Percentiles rank a stretch among this genome's conserved stretches.
phyloP scores from a whole-genome alignment of 257 asterid species.

The Salvia miltiorrhiza region DNA sequence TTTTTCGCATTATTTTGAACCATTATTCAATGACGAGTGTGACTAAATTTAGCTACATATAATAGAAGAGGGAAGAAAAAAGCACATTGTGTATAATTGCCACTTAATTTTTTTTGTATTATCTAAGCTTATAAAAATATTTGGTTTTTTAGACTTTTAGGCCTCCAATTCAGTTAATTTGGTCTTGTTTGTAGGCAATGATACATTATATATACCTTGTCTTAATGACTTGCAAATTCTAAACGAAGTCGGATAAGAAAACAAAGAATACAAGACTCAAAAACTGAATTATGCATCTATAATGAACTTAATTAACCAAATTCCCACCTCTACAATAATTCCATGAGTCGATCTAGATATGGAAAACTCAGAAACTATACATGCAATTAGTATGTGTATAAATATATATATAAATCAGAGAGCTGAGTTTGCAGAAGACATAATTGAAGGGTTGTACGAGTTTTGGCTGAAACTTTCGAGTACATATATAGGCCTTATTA shows the following conservation, averaged over 20 bases:
- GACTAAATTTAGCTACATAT: not conserved
- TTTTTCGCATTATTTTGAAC: not conserved
- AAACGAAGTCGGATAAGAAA: not conserved
- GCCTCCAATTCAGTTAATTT: too few relatives aligned
- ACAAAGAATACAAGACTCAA: too few relatives aligned
- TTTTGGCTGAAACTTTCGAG: not conserved
- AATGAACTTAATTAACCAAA: not conserved
- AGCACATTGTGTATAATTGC: not conserved
- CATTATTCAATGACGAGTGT: not conserved
- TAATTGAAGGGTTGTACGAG: not conserved
- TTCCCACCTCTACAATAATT: not conserved
- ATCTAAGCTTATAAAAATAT: too few relatives aligned
- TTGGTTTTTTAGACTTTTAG: too few relatives aligned
- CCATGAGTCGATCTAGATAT: not conserved
- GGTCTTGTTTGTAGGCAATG: too few relatives aligned
- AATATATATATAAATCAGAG: not conserved
- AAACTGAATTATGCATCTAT: not conserved
- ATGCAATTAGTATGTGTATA: too few relatives aligned
- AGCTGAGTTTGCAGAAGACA: not conserved
- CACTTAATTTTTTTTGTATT: too few relatives aligned
- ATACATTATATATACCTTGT: too few relatives aligned
- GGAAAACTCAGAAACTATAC: not conserved
- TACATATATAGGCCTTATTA: not conserved
- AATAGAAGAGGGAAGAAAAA: not conserved
- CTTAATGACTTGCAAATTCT: not conserved